phyloP scores from a whole-genome alignment of 306 rosid species.

The Lupinus albus region DNA sequence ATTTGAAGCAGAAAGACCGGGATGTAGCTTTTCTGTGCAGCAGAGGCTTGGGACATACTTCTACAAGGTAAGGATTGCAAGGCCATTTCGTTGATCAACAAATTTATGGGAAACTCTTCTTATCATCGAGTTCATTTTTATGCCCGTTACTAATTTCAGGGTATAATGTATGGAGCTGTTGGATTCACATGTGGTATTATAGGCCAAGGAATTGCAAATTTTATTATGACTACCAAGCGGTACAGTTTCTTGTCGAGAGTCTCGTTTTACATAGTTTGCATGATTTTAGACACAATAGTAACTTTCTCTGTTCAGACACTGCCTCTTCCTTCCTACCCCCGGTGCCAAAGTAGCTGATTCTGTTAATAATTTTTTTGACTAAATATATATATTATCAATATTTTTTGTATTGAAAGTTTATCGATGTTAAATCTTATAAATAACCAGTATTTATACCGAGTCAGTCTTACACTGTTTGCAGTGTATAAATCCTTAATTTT shows the following conservation, averaged over 20 bases:
- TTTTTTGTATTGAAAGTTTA: too few species aligned
- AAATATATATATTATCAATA: too few species aligned
- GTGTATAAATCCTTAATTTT: neutral
- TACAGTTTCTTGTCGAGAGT: constrained; percentile 41
- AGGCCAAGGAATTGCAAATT: constrained; percentile 97
- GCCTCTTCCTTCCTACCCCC: neutral
- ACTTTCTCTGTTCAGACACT: constrained; percentile 22
- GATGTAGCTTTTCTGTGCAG: constrained; percentile 72
- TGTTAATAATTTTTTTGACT: too few species aligned
- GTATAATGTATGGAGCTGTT: constrained; percentile 79
- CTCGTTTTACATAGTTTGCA: constrained; percentile 23
- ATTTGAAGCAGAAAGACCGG: constrained; percentile 95
- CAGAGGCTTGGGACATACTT: constrained; percentile 86
- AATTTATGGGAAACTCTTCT: constrained; percentile 13
- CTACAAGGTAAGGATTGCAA: constrained; percentile 55
- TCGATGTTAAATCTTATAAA: constrained; percentile 3
- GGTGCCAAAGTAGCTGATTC: too few species aligned
- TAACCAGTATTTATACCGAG: neutral
- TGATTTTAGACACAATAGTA: constrained; percentile 1
- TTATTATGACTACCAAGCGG: constrained; percentile 92
- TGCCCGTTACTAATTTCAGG: constrained; percentile 50
- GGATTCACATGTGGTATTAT: constrained; percentile 90
- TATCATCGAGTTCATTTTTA: constrained; percentile 3
- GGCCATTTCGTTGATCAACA: constrained; percentile 20
- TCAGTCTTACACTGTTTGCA: neutral